Evolutionary conservation across 2,329 filamentous ascomycete species (phyloP).

Genomic region (Exophiala phaeomuriformis): DNA sequence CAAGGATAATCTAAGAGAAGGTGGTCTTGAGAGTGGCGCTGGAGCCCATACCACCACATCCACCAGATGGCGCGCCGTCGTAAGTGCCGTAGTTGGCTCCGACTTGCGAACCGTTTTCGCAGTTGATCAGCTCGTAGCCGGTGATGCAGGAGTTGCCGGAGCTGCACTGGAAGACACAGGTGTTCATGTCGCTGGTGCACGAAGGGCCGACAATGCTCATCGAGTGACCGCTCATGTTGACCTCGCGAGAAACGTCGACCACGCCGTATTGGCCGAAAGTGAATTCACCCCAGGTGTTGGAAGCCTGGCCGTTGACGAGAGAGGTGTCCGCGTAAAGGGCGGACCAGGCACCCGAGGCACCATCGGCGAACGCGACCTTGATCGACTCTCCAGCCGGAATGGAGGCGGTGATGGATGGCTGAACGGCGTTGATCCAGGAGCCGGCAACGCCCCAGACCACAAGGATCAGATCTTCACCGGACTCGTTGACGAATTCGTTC

Average conservation of each 20-base stretch:
- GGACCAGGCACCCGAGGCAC: conserved; percentile 23
- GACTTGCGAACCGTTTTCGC: conserved; percentile 23
- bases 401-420: conserved; percentile 24
- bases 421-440: conserved; percentile 26
- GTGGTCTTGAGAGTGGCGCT: conserved; percentile 22
- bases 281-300: conserved; percentile 27
- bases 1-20: conserved; percentile 11
- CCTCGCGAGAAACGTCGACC: conserved; percentile 26
- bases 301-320: conserved; percentile 25
- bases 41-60: conserved; percentile 26
- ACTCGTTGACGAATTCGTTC: conserved; percentile 24
- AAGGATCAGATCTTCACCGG: conserved; percentile 25
- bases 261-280: conserved; percentile 25
- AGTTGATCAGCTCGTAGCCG: conserved; percentile 25
- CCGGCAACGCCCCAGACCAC: conserved; percentile 25
- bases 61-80: conserved; percentile 21
- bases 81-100: conserved; percentile 25
- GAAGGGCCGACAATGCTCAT: conserved; percentile 24
- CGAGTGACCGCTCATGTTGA: conserved; percentile 27
- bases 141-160: conserved; percentile 18
- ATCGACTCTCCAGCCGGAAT: conserved; percentile 12
- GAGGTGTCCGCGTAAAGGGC: conserved; percentile 23
- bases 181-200: conserved; percentile 27
- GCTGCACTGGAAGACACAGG: conserved; percentile 26
- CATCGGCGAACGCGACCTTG: conserved; percentile 23